Conservation (phyloP, 225 moss, liverwort and hornwort genomes). For the Marchantia polymorpha region DNA sequence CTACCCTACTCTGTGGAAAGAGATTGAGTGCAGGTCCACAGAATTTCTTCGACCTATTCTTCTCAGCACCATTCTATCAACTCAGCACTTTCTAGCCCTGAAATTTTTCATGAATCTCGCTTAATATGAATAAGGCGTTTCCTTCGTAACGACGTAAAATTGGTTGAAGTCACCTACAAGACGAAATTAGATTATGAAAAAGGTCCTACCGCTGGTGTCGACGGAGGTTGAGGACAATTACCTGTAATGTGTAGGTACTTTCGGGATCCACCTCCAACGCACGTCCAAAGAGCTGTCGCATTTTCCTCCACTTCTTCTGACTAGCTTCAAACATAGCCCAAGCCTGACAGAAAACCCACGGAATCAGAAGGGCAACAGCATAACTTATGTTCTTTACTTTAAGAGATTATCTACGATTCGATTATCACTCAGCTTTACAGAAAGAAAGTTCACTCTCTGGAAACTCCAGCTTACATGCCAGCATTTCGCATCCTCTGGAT, state of each 20-base stretch:
- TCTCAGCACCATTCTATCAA: too few species aligned
- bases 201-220: too few species aligned
- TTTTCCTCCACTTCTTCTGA: conserved; percentile 62
- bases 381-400: background rate
- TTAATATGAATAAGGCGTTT: too few species aligned
- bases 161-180: too few species aligned
- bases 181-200: too few species aligned
- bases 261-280: conserved; percentile 71
- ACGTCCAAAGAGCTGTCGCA: conserved; percentile 70
- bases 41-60: too few species aligned
- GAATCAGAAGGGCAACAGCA: background rate
- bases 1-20: too few species aligned
- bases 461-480: conserved; percentile 62
- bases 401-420: background rate
- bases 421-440: background rate
- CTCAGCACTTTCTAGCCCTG: background rate
- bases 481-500: conserved; percentile 77
- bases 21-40: too few species aligned
- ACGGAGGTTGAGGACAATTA: conserved; percentile 10
- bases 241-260: conserved; percentile 58
- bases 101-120: background rate
- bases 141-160: too few species aligned
- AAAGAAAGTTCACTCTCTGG: too few species aligned
- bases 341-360: conserved; percentile 43
- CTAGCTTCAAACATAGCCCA: conserved; percentile 90